A percentile compares a stretch with the other conserved stretches of the same genome.
phyloP scores from a whole-genome alignment of 306 rosid genomes.

The Dryas alaskensis region DNA sequence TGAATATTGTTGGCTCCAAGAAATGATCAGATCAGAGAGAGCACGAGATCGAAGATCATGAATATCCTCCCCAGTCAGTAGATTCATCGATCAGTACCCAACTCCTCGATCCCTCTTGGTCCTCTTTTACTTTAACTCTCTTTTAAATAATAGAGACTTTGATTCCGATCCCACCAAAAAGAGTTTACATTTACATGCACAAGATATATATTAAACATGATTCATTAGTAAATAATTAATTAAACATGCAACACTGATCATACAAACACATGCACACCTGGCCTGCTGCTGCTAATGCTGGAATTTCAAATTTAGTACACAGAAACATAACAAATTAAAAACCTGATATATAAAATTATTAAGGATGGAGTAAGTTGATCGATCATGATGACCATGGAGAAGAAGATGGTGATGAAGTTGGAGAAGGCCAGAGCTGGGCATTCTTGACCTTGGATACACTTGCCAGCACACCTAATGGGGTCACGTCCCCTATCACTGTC shows the following conservation, averaged over 20 bases:
- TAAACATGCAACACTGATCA: background rate
- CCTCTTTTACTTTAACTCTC: too few relatives aligned
- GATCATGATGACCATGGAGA: conserved; percentile 45
- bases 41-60: too few relatives aligned
- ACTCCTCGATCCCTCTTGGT: too few relatives aligned
- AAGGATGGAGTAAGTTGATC: background rate
- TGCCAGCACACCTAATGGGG: conserved; percentile 58
- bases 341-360: background rate
- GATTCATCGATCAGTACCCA: too few relatives aligned
- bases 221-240: conserved; percentile 12
- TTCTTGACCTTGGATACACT: conserved; percentile 84
- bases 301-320: background rate
- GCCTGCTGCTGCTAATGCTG: background rate
- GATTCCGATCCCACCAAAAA: conserved; percentile 7
- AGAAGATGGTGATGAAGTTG: conserved; percentile 36
- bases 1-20: too few relatives aligned
- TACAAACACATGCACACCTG: conserved; percentile 8
- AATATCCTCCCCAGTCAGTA: too few relatives aligned
- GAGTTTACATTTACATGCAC: conserved; percentile 20
- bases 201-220: conserved; percentile 15
- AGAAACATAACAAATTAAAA: background rate
- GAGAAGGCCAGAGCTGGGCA: conserved; percentile 76
- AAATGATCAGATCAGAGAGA: too few relatives aligned
- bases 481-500: conserved; percentile 71
- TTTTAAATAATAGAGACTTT: background rate